Conservation (phyloP, 1,139 yeast genomes). For the Taphrina flavorubra region DNA sequence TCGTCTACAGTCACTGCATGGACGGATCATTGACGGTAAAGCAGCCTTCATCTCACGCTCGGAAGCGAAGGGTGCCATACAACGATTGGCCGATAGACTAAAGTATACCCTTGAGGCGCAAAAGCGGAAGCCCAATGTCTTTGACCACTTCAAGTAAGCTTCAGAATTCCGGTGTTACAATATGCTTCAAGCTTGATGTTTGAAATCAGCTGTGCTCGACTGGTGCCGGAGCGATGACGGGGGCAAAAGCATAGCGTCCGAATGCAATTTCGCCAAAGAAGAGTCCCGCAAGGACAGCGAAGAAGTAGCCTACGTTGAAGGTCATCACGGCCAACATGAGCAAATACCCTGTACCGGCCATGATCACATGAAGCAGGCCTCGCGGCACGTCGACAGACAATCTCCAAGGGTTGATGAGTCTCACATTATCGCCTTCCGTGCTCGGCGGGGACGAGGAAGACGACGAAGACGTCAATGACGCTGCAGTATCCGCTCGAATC, state of each 20-base stretch:
- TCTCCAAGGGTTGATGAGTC: slow-evolving; percentile 48
- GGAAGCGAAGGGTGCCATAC: slow-evolving; percentile 35
- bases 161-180: neutral
- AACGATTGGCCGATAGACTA: slow-evolving; percentile 15
- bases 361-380: slow-evolving; percentile 46
- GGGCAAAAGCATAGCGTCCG: slow-evolving; percentile 46
- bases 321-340: slow-evolving; percentile 50
- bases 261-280: slow-evolving; percentile 48
- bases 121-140: slow-evolving; percentile 1
- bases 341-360: slow-evolving; percentile 47
- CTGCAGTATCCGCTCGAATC: slow-evolving; percentile 30
- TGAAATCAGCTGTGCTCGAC: slow-evolving; percentile 6
- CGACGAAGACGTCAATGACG: slow-evolving; percentile 14
- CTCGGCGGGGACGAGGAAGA: neutral
- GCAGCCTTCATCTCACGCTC: slow-evolving; percentile 35
- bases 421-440: neutral
- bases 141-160: slow-evolving; percentile 6
- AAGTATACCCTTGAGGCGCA: slow-evolving; percentile 16
- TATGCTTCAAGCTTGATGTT: neutral
- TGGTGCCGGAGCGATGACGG: slow-evolving; percentile 21
- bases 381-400: slow-evolving; percentile 48
- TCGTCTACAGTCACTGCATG: slow-evolving; percentile 27
- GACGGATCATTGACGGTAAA: slow-evolving; percentile 35
- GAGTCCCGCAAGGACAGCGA: slow-evolving; percentile 48
- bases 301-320: slow-evolving; percentile 49